Evolutionary conservation across 169 alveolate species (phyloP), one percentile per base, ranked within the genome.

Genomic region (Cryptosporidium ubiquitum): DNA sequence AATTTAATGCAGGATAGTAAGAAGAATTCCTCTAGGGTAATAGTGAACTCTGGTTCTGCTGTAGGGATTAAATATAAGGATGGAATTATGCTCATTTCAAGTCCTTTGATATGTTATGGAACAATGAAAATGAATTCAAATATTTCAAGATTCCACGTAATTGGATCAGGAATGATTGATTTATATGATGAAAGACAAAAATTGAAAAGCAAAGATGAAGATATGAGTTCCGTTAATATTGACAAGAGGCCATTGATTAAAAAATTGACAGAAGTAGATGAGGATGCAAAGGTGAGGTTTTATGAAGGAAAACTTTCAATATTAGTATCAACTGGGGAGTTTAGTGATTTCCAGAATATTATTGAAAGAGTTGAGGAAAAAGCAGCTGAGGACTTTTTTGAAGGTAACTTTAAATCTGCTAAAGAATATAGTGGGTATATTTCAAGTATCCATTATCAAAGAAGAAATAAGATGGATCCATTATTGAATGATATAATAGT

Each of bases 391-490:
- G 89, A 79, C 68, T 79, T 79, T 18, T 73, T 73, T 58, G 47
- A 79, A 23, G 58, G 49, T 14, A 79, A 79, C 39, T 79, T 37
- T 16, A 79, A 61, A 18, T 37, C 60, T n/a, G 79, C 89, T 2
- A 79, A 35, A 49, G 89, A 79, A n/a, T 79, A 79, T 26, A 61
- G 79, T 26, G 40, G 75, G 7, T 64, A 44, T 3, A 79, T 79
- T 39, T 61, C 79, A 9, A 44, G 26, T 18, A 10, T 79, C 7
- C 89, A 79, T 84, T 92, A 92, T 37, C 70, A 73, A 23, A 84
- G 91, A 60, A 92, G 91, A 61, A 84, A 84, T 68, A 86, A 79
- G 73, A 86, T 92, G 40, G 91, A 92, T 26, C 94, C 94, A 1
- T 69, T 86, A 29, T 61, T 86, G 66, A 84, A 86, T 74, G 86